Evolutionary conservation across 257 asterid genomes (phyloP).

Genomic region (Ehretia macrophylla): DNA sequence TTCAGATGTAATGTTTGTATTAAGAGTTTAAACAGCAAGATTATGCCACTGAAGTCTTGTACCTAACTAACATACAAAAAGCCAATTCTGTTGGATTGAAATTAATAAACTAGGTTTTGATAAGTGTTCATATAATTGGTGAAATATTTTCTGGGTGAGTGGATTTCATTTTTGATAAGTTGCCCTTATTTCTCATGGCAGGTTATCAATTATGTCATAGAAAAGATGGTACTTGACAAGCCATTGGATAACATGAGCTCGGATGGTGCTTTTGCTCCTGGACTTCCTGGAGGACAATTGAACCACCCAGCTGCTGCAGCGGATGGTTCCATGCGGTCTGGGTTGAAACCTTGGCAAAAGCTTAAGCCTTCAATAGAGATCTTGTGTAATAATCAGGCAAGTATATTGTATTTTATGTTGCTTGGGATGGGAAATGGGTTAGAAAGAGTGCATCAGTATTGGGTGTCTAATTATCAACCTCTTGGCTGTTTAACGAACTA

Average conservation of each 20-base stretch:
- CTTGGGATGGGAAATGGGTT: not conserved
- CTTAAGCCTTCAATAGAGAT: slow-evolving; percentile 85
- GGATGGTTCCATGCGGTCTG: slow-evolving; percentile 63
- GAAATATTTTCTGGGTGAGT: not conserved
- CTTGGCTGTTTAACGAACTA: not conserved
- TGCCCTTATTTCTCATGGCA: slow-evolving; percentile 22
- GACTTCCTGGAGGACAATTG: slow-evolving; percentile 55
- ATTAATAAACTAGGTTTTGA: too few relatives aligned
- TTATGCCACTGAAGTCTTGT: too few relatives aligned
- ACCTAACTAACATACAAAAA: too few relatives aligned
- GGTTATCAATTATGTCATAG: slow-evolving; percentile 90
- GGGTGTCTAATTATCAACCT: not conserved
- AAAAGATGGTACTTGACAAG: slow-evolving; percentile 93
- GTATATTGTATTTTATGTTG: slow-evolving; percentile 11
- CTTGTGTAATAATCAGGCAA: slow-evolving; percentile 88
- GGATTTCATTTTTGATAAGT: too few relatives aligned
- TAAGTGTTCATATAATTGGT: not conserved
- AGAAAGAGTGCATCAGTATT: not conserved
- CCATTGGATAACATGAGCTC: slow-evolving; percentile 53
- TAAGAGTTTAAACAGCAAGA: too few relatives aligned
- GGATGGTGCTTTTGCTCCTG: slow-evolving; percentile 54
- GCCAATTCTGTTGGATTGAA: not conserved
- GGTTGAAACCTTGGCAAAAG: slow-evolving; percentile 80
- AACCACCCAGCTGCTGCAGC: slow-evolving; percentile 38
- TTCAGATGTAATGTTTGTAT: too few relatives aligned